Percentiles rank a stretch among this genome's conserved stretches.
Conservation (phyloP, 2,329 filamentous ascomycete species). For the Colletotrichum tofieldiae region DNA sequence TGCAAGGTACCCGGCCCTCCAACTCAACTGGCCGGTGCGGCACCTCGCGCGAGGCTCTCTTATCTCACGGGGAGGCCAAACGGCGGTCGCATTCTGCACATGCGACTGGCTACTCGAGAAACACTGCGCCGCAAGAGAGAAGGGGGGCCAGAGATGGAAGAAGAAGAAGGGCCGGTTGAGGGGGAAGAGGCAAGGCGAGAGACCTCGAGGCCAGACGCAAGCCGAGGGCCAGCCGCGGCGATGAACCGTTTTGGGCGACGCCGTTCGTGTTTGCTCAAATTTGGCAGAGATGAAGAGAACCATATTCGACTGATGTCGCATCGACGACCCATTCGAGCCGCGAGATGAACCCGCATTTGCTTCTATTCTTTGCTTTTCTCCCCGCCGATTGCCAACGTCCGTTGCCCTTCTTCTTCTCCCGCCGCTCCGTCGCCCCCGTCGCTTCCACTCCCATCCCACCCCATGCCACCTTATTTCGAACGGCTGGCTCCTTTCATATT, state of each 20-base stretch:
- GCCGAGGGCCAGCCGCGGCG: slow-evolving; percentile 17
- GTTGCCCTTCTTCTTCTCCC: neutral
- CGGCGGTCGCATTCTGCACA: neutral
- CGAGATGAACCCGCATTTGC: slow-evolving; percentile 8
- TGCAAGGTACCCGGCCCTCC: slow-evolving; percentile 43
- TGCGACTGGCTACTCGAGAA: slow-evolving; percentile 12
- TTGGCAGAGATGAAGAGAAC: slow-evolving; percentile 34
- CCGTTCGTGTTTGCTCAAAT: slow-evolving; percentile 37
- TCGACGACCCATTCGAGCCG: slow-evolving; percentile 24
- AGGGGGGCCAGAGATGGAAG: neutral
- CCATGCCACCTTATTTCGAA: slow-evolving; percentile 20
- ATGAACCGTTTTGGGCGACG: slow-evolving; percentile 32
- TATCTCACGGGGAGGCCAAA: neutral
- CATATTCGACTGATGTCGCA: slow-evolving; percentile 29
- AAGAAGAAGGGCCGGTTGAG: neutral
- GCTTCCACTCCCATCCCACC: neutral
- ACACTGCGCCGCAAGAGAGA: neutral
- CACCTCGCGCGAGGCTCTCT: neutral
- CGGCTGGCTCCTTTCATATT: slow-evolving; percentile 6
- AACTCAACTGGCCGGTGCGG: slow-evolving; percentile 10
- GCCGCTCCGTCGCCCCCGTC: neutral
- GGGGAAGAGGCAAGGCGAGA: neutral
- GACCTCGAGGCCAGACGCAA: slow-evolving; percentile 7
- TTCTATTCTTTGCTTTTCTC: slow-evolving; percentile 15
- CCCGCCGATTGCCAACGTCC: neutral